Evolutionary conservation across 495 filamentous ascomycete genomes (phyloP).

Genomic region (Thermochaetoides thermophila): DNA sequence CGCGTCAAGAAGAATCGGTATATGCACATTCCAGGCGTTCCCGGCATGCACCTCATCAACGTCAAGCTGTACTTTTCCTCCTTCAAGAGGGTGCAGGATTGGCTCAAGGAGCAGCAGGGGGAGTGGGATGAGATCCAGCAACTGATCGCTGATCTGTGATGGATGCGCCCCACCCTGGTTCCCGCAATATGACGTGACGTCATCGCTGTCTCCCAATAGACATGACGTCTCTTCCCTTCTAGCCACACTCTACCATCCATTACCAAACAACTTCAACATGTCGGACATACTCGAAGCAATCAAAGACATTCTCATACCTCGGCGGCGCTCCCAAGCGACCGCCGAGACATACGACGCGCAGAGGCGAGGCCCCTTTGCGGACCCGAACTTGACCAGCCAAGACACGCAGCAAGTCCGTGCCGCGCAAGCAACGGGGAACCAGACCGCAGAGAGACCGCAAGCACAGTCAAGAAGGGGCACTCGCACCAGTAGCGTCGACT

Average conservation of each 20-base stretch:
- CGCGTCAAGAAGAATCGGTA: no score
- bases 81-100: no score
- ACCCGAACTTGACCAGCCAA: neutral
- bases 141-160: no score
- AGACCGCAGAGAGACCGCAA: neutral
- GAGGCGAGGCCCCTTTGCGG: slow-evolving; percentile 12
- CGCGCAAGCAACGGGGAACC: neutral
- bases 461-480: slow-evolving; percentile 4
- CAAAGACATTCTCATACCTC: slow-evolving; percentile 15
- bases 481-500: slow-evolving; percentile 10
- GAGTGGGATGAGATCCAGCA: no score
- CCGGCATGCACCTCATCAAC: no score
- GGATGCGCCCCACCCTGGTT: no score
- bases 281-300: slow-evolving; percentile 15
- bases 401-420: slow-evolving; percentile 1
- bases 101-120: no score
- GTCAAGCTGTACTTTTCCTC: no score
- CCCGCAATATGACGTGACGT: no score
- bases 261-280: slow-evolving; percentile 8
- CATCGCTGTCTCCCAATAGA: neutral
- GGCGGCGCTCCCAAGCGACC: slow-evolving; percentile 14
- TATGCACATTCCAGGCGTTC: no score
- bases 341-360: slow-evolving; percentile 11
- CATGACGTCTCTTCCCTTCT: neutral
- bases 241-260: neutral